Conservation (phyloP, 768 basidiomycete genomes). For the Mycena albidolilacea region DNA sequence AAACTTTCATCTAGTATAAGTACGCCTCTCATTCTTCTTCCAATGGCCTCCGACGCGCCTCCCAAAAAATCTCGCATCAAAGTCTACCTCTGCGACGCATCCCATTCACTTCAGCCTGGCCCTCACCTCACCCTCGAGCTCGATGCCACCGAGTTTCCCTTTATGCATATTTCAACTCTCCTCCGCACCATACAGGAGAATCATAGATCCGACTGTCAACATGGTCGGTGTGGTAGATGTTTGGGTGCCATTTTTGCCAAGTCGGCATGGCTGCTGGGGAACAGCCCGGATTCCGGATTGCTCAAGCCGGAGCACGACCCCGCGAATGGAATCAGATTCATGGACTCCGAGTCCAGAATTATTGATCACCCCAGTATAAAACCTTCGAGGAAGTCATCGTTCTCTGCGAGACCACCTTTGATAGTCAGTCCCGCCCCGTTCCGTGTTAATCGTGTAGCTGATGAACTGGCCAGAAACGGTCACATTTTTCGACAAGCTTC, state of each 20-base stretch:
- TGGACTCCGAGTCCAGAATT: neutral
- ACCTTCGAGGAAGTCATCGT: neutral
- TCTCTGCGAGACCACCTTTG: neutral
- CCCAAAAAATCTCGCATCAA: neutral
- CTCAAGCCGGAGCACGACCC: neutral
- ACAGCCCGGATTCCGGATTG: neutral
- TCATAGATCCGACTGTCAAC: neutral
- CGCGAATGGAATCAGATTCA: neutral
- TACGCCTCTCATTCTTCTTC: neutral
- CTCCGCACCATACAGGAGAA: neutral
- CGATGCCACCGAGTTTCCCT: neutral
- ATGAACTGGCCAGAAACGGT: neutral
- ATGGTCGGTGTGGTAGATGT: neutral
- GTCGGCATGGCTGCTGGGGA: neutral
- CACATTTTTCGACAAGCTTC: neutral
- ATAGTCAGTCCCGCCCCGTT: neutral
- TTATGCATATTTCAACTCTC: neutral
- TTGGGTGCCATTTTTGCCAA: neutral
- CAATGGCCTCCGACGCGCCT: neutral
- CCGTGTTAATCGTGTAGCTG: neutral
- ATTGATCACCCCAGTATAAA: neutral
- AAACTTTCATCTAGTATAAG: neutral
- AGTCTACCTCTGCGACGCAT: neutral
- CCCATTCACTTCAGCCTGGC: neutral
- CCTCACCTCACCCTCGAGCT: neutral